Evolutionary conservation across 2,329 filamentous ascomycete species (phyloP).

Genomic region (Ophiosphaerella narmari): DNA sequence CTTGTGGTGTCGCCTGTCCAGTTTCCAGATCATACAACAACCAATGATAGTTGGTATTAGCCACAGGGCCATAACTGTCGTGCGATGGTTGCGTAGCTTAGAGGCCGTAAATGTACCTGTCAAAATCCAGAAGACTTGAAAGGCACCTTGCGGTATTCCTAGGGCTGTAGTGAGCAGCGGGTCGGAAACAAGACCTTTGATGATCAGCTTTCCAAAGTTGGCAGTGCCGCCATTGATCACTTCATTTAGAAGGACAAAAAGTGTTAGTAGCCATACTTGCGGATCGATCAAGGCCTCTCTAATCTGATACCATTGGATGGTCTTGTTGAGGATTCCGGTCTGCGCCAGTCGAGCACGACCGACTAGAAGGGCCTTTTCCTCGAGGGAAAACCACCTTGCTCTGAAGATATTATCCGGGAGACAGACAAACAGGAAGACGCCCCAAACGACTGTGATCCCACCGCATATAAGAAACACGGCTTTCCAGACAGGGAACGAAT

Average conservation of each 20-base stretch:
- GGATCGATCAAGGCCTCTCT: slow-evolving; percentile 53
- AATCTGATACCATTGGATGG: slow-evolving; percentile 56
- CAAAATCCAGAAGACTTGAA: slow-evolving; percentile 60
- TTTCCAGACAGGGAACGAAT: slow-evolving; percentile 51
- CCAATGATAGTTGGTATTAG: slow-evolving; percentile 58
- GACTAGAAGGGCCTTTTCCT: slow-evolving; percentile 53
- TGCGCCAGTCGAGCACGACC: slow-evolving; percentile 44
- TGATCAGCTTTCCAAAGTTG: slow-evolving; percentile 61
- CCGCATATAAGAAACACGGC: slow-evolving; percentile 54
- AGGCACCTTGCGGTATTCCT: slow-evolving; percentile 60
- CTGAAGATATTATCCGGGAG: slow-evolving; percentile 51
- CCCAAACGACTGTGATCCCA: slow-evolving; percentile 53
- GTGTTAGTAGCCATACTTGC: slow-evolving; percentile 52
- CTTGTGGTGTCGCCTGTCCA: slow-evolving; percentile 47
- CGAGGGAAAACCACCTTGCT: slow-evolving; percentile 48
- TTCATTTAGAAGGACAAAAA: slow-evolving; percentile 58
- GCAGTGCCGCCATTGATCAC: slow-evolving; percentile 59
- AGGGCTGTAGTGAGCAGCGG: slow-evolving; percentile 56
- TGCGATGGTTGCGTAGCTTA: slow-evolving; percentile 56
- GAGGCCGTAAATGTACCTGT: slow-evolving; percentile 59
- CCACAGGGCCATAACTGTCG: slow-evolving; percentile 58
- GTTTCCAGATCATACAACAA: slow-evolving; percentile 56
- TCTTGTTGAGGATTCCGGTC: slow-evolving; percentile 52
- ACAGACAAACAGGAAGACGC: slow-evolving; percentile 46
- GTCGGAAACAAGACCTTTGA: slow-evolving; percentile 53